These are phyloP conservation scores for Geranomyces michiganensis DNA, from an alignment of 192 early-diverging fungal genomes.

Conservation along the genomic window DNA sequence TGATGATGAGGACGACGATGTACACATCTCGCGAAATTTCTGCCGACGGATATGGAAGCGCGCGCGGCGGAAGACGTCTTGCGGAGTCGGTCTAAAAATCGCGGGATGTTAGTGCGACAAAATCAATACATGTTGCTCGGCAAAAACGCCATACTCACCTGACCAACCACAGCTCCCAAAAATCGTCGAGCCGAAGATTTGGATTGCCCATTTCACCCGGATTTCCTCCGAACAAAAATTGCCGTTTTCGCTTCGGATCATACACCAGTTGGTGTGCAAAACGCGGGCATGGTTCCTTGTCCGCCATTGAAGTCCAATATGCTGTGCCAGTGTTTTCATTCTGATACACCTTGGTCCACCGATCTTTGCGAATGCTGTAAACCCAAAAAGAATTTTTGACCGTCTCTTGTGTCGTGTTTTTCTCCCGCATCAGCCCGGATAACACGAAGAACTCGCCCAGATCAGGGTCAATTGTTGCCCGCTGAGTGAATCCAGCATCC, in stretches of 20 bases:
- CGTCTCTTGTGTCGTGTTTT: slow-evolving; percentile 53
- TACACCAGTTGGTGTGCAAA: slow-evolving; percentile 94
- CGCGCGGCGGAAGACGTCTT: slow-evolving; percentile 71
- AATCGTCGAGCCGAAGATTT: slow-evolving; percentile 75
- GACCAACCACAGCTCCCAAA: slow-evolving; percentile 75
- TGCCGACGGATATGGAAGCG: slow-evolving; percentile 80
- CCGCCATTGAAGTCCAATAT: slow-evolving; percentile 54
- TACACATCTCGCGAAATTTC: slow-evolving; percentile 80
- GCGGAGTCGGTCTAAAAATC: slow-evolving; percentile 58
- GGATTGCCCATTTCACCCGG: slow-evolving; percentile 69
- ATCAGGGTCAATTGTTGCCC: slow-evolving; percentile 78
- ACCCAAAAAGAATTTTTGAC: slow-evolving; percentile 82
- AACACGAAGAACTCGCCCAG: slow-evolving; percentile 87
- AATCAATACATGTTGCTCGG: not conserved
- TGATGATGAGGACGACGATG: not conserved
- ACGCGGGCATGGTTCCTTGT: slow-evolving; percentile 76
- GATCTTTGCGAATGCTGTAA: slow-evolving; percentile 59
- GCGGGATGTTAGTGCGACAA: not conserved
- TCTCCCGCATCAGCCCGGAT: slow-evolving; percentile 69
- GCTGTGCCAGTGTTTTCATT: slow-evolving; percentile 61
- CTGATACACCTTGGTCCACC: slow-evolving; percentile 73
- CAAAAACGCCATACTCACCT: slow-evolving; percentile 48
- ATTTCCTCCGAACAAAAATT: slow-evolving; percentile 96
- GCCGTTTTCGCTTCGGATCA: slow-evolving; percentile 65
- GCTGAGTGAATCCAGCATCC: slow-evolving; percentile 79